A percentile compares a stretch with the other conserved stretches of the same genome.
phyloP scores from a whole-genome alignment of 2,329 filamentous ascomycete species.

The Fusarium scirpi region DNA sequence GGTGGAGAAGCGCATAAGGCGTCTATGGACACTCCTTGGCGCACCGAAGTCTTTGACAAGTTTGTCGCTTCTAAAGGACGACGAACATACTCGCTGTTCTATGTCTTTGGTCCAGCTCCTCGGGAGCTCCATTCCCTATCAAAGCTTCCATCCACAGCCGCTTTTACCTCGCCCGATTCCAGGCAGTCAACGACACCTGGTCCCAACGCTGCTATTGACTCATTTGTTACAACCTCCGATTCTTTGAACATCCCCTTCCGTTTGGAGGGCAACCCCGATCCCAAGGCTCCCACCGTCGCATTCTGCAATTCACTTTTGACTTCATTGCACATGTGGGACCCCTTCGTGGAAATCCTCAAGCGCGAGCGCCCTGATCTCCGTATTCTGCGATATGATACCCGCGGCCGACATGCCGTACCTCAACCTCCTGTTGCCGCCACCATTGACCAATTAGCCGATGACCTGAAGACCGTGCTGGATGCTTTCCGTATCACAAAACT shows the following conservation, averaged over 20 bases:
- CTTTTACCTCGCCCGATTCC: conserved; percentile 67
- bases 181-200: conserved; percentile 67
- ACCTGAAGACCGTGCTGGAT: conserved; percentile 74
- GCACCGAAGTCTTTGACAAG: conserved; percentile 67
- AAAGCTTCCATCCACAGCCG: conserved; percentile 58
- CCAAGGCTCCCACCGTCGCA: conserved; percentile 77
- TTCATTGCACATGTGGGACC: conserved; percentile 84
- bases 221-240: conserved; percentile 76
- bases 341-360: conserved; percentile 73
- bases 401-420: conserved; percentile 70
- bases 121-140: conserved; percentile 73
- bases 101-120: conserved; percentile 81
- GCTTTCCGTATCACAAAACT: conserved; percentile 76
- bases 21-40: conserved; percentile 72
- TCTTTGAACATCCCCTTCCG: conserved; percentile 77
- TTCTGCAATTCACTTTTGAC: conserved; percentile 86
- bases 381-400: conserved; percentile 81
- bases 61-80: conserved; percentile 68
- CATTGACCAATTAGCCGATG: conserved; percentile 74
- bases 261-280: conserved; percentile 77
- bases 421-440: conserved; percentile 64
- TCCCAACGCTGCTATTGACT: conserved; percentile 68
- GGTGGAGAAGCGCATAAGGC: conserved; percentile 73
- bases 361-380: conserved; percentile 72
- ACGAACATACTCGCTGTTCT: conserved; percentile 78